A percentile compares a stretch with the other conserved stretches of the same genome.
Conservation (phyloP, 805 yeast genomes). For the Candida lessepsii region DNA sequence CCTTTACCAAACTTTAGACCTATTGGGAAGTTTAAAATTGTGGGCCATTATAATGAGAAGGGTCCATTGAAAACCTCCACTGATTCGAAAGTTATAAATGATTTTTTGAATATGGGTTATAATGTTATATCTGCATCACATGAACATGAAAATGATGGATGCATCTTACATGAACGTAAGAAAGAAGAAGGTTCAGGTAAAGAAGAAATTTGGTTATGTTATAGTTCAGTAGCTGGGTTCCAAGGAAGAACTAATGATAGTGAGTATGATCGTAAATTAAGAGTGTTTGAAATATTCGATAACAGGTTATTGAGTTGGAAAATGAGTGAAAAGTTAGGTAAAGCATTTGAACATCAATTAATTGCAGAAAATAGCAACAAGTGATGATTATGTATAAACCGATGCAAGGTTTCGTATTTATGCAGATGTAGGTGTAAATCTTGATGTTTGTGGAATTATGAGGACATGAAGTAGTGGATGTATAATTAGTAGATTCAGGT, state of each 20-base stretch:
- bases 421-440: no score
- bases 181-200: neutral
- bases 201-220: slow-evolving; percentile 37
- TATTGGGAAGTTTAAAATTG: slow-evolving; percentile 33
- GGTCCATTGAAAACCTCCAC: slow-evolving; percentile 31
- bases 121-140: slow-evolving; percentile 41
- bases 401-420: no score
- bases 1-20: slow-evolving; percentile 46
- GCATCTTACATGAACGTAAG: slow-evolving; percentile 24
- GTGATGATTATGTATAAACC: no score
- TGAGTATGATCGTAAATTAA: slow-evolving; percentile 28
- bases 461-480: no score
- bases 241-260: slow-evolving; percentile 29
- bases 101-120: slow-evolving; percentile 35
- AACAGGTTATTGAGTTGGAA: slow-evolving; percentile 38
- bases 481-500: no score
- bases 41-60: slow-evolving; percentile 40
- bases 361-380: slow-evolving; percentile 16
- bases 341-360: slow-evolving; percentile 29
- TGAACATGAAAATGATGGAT: slow-evolving; percentile 45
- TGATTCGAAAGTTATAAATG: slow-evolving; percentile 29
- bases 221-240: slow-evolving; percentile 38
- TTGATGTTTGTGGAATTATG: no score
- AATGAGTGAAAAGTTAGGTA: slow-evolving; percentile 23
- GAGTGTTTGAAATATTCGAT: slow-evolving; percentile 33